Evolutionary conservation across 371 early-diverging fungal genomes (phyloP).

Genomic region (Syncephalastrum racemosum): DNA sequence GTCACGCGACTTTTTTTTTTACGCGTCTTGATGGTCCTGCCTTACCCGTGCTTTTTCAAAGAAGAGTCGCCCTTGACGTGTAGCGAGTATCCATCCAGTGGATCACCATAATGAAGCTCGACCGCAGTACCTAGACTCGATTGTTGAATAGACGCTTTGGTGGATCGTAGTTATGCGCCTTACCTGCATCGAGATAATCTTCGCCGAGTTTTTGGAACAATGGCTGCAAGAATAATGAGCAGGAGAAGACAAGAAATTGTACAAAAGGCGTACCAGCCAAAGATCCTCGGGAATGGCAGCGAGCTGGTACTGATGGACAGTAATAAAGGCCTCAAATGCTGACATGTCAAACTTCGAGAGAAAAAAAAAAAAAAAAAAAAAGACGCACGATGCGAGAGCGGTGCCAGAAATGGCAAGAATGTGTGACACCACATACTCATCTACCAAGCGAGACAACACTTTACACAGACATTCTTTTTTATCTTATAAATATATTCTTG

Average conservation of each 20-base stretch:
- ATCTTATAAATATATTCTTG: too few relatives aligned
- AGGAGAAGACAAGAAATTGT: not conserved
- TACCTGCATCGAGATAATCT: slow-evolving; percentile 65
- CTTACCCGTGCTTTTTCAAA: slow-evolving; percentile 55
- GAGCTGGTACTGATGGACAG: slow-evolving; percentile 64
- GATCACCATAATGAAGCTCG: slow-evolving; percentile 62
- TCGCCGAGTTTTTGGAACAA: slow-evolving; percentile 61
- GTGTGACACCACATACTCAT: too few relatives aligned
- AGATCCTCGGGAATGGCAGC: slow-evolving; percentile 55
- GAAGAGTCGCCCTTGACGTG: slow-evolving; percentile 53
- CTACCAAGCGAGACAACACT: too few relatives aligned
- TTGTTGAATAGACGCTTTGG: not conserved
- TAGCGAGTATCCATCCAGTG: slow-evolving; percentile 54
- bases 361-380: too few relatives aligned
- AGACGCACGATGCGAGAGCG: too few relatives aligned
- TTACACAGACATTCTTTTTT: too few relatives aligned
- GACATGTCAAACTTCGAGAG: slow-evolving; percentile 10
- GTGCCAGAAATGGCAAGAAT: too few relatives aligned
- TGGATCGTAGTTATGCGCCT: not conserved
- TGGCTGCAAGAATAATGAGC: slow-evolving; percentile 28
- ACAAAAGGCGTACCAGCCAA: slow-evolving; percentile 51
- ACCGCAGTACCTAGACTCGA: slow-evolving; percentile 5
- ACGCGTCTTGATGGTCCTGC: too few relatives aligned
- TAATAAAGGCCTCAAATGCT: slow-evolving; percentile 55
- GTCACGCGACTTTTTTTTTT: not conserved